Percentiles rank a stretch among this genome's conserved stretches.
phyloP scores from a whole-genome alignment of 1,139 yeast species.

The Hanseniaspora uvarum region DNA sequence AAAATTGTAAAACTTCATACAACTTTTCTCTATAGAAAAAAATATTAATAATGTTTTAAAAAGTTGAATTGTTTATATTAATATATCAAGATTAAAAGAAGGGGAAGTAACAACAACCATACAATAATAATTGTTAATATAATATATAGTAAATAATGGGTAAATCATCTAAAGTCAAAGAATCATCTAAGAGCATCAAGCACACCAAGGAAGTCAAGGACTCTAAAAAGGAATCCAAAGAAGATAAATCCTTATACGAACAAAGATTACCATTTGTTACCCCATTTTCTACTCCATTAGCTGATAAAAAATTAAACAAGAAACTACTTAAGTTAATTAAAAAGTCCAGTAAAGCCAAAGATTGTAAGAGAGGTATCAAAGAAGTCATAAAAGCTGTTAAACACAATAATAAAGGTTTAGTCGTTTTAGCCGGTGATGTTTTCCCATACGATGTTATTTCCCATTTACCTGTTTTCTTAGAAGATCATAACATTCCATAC shows the following conservation, averaged over 20 bases:
- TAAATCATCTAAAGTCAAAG: conserved; percentile 11
- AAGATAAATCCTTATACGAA: conserved; percentile 77
- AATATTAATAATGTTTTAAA: no score
- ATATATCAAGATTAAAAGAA: no score
- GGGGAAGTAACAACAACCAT: neutral
- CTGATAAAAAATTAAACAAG: conserved; percentile 91
- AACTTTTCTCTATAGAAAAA: no score
- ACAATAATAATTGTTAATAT: neutral
- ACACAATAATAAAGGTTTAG: conserved; percentile 96
- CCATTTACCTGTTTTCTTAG: conserved; percentile 94
- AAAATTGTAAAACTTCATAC: no score
- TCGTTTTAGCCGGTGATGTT: conserved; percentile 93
- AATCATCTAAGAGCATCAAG: conserved; percentile 7
- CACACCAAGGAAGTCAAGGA: neutral
- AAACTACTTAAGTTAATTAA: conserved; percentile 90
- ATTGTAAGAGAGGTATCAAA: conserved; percentile 96
- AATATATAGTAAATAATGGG: conserved; percentile 1
- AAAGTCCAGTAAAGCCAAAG: conserved; percentile 95
- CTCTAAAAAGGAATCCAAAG: conserved; percentile 27
- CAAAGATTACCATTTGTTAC: conserved; percentile 78
- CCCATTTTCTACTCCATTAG: conserved; percentile 90
- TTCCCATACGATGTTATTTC: conserved; percentile 96
- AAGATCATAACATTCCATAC: conserved; percentile 81
- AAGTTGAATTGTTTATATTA: no score
- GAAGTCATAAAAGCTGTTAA: conserved; percentile 96